phyloP scores from a whole-genome alignment of 805 yeast genomes.

The Candida methanosorbosa region DNA sequence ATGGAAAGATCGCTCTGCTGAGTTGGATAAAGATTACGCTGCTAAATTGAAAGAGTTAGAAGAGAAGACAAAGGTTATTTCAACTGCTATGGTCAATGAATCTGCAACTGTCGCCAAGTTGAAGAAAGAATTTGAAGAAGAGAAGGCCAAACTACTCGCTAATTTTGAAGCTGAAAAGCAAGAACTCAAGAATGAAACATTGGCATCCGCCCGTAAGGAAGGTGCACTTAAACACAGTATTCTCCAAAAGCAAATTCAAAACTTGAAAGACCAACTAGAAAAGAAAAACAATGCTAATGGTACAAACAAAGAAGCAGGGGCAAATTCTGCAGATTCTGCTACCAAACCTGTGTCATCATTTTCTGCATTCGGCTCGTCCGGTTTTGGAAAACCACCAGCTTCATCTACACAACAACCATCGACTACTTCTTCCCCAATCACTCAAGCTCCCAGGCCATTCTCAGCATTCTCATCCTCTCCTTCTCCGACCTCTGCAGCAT shows the following conservation, averaged over 20 bases:
- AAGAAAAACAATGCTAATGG: no score
- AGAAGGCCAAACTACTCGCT: constrained; percentile 12
- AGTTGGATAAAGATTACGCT: constrained; percentile 23
- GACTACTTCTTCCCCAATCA: no score
- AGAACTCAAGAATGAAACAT: constrained; percentile 34
- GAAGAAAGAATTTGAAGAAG: constrained; percentile 12
- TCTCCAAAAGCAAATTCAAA: constrained; percentile 30
- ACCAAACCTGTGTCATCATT: no score
- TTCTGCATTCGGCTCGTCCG: no score
- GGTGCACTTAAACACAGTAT: constrained; percentile 50
- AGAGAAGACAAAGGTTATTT: background rate
- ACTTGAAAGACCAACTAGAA: background rate
- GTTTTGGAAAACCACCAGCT: no score
- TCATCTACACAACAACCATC: no score
- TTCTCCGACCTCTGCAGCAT: background rate
- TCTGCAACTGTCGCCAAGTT: constrained; percentile 6
- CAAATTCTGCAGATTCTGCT: no score
- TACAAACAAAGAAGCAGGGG: no score
- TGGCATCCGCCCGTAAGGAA: constrained; percentile 46
- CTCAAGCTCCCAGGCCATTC: background rate
- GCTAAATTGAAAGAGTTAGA: constrained; percentile 16
- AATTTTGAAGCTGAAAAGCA: constrained; percentile 20
- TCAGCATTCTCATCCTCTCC: constrained; percentile 1
- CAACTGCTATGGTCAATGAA: constrained; percentile 2
- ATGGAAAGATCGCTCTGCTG: constrained; percentile 23